Percentiles rank a stretch among this genome's conserved stretches.
Evolutionary conservation across 805 yeast species (phyloP).

Genomic region (Cyberlindnera xylosilytica): DNA sequence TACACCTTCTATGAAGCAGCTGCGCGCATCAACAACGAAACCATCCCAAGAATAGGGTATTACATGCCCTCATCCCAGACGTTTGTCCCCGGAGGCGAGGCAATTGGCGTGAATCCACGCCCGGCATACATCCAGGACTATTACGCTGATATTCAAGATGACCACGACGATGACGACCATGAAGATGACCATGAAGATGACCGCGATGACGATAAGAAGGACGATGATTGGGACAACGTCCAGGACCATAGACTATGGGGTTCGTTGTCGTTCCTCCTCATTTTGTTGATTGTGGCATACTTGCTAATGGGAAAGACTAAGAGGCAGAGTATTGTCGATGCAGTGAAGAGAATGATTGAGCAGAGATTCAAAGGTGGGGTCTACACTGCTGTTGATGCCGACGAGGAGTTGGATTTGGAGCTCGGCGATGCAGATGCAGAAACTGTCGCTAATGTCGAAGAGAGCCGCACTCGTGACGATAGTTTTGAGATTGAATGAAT

Average conservation of each 20-base stretch:
- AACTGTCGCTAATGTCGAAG: too few species aligned
- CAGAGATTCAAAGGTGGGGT: slow-evolving; percentile 8
- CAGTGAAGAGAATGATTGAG: slow-evolving; percentile 11
- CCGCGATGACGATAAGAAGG: slow-evolving; percentile 30
- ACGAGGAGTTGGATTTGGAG: slow-evolving; percentile 17
- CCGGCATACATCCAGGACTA: slow-evolving; percentile 35
- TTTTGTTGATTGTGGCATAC: slow-evolving; percentile 30
- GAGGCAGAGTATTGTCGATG: slow-evolving; percentile 20
- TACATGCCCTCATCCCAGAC: slow-evolving; percentile 46
- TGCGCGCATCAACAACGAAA: slow-evolving; percentile 8
- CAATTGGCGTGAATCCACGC: slow-evolving; percentile 35
- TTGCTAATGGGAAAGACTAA: slow-evolving; percentile 34
- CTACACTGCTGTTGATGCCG: slow-evolving; percentile 1
- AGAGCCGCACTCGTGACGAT: too few species aligned
- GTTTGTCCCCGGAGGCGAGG: slow-evolving; percentile 54
- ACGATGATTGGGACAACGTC: slow-evolving; percentile 36
- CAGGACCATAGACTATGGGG: slow-evolving; percentile 36
- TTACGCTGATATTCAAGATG: background rate
- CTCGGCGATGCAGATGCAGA: slow-evolving; percentile 14
- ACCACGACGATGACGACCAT: slow-evolving; percentile 30
- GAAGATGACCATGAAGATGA: slow-evolving; percentile 29
- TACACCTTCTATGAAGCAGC: slow-evolving; percentile 55
- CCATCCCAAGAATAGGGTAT: slow-evolving; percentile 37
- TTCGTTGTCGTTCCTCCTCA: slow-evolving; percentile 31
- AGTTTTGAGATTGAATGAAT: too few species aligned